Base-by-base conservation (phyloP, 306 rosid genomes). In the Cucurbita pepo region DNA sequence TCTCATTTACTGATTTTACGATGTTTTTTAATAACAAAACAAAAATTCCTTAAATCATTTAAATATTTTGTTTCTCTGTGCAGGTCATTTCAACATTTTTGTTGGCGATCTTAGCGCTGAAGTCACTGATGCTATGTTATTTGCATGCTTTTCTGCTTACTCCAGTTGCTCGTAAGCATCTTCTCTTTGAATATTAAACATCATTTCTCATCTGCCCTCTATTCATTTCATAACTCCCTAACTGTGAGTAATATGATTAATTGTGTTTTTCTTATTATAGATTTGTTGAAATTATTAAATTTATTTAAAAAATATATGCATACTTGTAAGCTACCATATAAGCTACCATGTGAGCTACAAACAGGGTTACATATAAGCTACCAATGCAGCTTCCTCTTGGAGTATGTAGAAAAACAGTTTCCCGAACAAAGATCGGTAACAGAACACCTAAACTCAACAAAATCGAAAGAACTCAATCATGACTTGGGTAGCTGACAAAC, bases 101-200 rank as follows among this genome's bases (percentile, higher is more conserved):
- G 98, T 92, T 69, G 98, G 98, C 74, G 98, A 92, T 85, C 96
- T 92, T 76, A 92, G 98, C 64, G 93, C 98, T 8, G 98, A 92
- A 88, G 96, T 92, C 79, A 92, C 98, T 63, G 98, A 92, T 88
- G 96, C 98, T 79, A 92, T 93, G 4, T 79, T 92, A 83, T 92
- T 85, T 75, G 96, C 96, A 30, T 90, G 98, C 85, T 92, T 92
- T 83, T 92, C 98, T 73, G 96, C 81, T 66, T 92, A 87, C 77
- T 72, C 85, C 72, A 92, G 96, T 92, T 92, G 98, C 79, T 92
- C 96, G 98, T 92, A 92, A 90, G 96, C 80, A 70, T 75, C 89
- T 40, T 60, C 57, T 67, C 79, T 79, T 76, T 53, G 77, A 21
- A 48, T 57, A 12, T 25, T 57, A 57, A 57, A 25, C n/a, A 58